Conservation (phyloP, 2,329 filamentous ascomycete species). For the Davidsoniella neocaledoniae region DNA sequence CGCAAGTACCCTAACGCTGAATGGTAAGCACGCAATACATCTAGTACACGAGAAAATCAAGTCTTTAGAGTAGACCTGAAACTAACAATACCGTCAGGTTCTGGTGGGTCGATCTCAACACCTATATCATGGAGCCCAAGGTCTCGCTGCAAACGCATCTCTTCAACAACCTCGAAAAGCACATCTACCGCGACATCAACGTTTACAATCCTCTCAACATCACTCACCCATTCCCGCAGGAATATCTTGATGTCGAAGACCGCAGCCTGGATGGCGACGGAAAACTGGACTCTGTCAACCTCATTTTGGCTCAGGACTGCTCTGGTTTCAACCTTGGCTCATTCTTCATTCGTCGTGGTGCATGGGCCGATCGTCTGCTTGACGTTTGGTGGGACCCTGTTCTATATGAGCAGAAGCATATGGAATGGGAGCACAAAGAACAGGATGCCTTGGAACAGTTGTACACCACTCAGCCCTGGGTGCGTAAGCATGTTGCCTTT, state of each 20-base stretch:
- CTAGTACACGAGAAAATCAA: background rate
- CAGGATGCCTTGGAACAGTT: slow-evolving; percentile 89
- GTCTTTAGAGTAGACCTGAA: background rate
- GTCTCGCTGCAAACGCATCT: slow-evolving; percentile 82
- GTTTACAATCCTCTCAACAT: slow-evolving; percentile 91
- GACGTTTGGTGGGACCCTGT: slow-evolving; percentile 99
- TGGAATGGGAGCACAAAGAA: slow-evolving; percentile 98
- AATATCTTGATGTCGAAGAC: slow-evolving; percentile 61
- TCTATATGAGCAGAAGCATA: slow-evolving; percentile 93
- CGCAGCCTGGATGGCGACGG: slow-evolving; percentile 63
- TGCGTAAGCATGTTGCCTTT: slow-evolving; percentile 76
- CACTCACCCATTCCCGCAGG: slow-evolving; percentile 57
- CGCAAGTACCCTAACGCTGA: slow-evolving; percentile 90
- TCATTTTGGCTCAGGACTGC: slow-evolving; percentile 86
- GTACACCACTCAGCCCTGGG: slow-evolving; percentile 83
- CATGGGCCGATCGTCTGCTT: slow-evolving; percentile 79
- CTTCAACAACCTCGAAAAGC: slow-evolving; percentile 59
- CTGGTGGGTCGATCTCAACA: slow-evolving; percentile 98
- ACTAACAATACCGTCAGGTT: slow-evolving; percentile 45
- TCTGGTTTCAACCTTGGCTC: slow-evolving; percentile 91
- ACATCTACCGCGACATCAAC: slow-evolving; percentile 91
- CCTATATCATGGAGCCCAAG: slow-evolving; percentile 90
- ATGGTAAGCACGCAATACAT: slow-evolving; percentile 48
- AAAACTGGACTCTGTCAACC: slow-evolving; percentile 60
- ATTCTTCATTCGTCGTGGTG: slow-evolving; percentile 74